Percentiles rank a stretch among this genome's conserved stretches.
Conservation (phyloP, 768 basidiomycete species). For the Lentinula raphanica region DNA sequence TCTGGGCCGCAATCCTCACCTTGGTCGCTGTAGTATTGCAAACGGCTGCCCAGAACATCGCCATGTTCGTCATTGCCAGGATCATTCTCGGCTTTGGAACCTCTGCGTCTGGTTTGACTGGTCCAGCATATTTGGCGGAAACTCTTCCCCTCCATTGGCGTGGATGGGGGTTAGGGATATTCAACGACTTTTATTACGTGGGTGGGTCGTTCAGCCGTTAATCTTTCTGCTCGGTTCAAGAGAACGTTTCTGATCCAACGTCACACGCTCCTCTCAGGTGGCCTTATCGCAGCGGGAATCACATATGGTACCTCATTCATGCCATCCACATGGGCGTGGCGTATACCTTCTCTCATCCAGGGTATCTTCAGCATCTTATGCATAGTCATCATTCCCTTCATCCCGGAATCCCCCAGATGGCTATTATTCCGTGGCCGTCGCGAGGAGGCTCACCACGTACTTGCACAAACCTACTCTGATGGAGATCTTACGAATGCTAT, state of each 20-base stretch:
- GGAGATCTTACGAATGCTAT: conserved; percentile 22
- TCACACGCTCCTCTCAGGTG: neutral
- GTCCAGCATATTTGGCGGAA: conserved; percentile 18
- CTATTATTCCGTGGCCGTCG: conserved; percentile 24
- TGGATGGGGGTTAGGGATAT: conserved; percentile 18
- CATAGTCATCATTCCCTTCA: conserved; percentile 25
- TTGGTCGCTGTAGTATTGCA: conserved; percentile 17
- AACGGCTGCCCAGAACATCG: conserved; percentile 18
- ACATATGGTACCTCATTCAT: conserved; percentile 25
- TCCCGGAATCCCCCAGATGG: conserved; percentile 38
- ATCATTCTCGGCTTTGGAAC: conserved; percentile 19
- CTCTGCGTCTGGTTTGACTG: conserved; percentile 16
- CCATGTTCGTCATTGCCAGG: conserved; percentile 18
- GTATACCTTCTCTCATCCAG: conserved; percentile 25
- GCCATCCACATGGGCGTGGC: conserved; percentile 27
- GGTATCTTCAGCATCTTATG: conserved; percentile 26
- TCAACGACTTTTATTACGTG: conserved; percentile 21
- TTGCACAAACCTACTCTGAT: conserved; percentile 25
- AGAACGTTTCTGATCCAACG: neutral
- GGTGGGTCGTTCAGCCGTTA: too few relatives aligned
- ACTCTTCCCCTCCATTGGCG: conserved; percentile 17
- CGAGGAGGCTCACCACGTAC: conserved; percentile 23
- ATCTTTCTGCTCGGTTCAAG: too few relatives aligned
- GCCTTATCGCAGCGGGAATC: conserved; percentile 13
- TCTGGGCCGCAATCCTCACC: conserved; percentile 18